phyloP scores from a whole-genome alignment of 2,329 filamentous ascomycete species.

The Pyrenophora teres region DNA sequence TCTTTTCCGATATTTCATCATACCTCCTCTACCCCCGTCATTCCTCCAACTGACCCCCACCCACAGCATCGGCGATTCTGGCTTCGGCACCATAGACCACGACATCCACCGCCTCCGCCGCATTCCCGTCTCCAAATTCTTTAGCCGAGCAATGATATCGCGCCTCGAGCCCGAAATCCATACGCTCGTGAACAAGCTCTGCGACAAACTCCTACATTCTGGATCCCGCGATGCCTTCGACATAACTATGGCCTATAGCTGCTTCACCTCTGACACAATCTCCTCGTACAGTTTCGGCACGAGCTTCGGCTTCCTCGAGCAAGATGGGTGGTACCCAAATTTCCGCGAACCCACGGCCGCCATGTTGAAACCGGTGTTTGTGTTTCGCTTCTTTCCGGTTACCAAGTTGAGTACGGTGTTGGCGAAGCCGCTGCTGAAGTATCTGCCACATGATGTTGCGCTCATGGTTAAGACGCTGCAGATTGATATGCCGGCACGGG shows the following conservation, averaged over 20 bases:
- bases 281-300: slow-evolving; percentile 31
- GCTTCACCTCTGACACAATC: slow-evolving; percentile 33
- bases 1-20: no score
- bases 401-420: slow-evolving; percentile 24
- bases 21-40: no score
- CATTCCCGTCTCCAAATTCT: slow-evolving; percentile 43
- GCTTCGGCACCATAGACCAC: slow-evolving; percentile 33
- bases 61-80: slow-evolving; percentile 25
- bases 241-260: slow-evolving; percentile 34
- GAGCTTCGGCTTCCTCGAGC: slow-evolving; percentile 31
- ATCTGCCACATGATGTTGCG: slow-evolving; percentile 26
- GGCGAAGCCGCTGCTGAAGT: slow-evolving; percentile 24
- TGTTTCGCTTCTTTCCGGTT: slow-evolving; percentile 34
- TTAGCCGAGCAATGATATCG: slow-evolving; percentile 37
- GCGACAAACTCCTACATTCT: slow-evolving; percentile 28
- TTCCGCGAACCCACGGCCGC: slow-evolving; percentile 29
- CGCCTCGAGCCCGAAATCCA: slow-evolving; percentile 32
- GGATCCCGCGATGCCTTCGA: slow-evolving; percentile 25
- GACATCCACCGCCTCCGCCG: slow-evolving; percentile 42
- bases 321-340: slow-evolving; percentile 33
- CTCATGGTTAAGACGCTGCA: slow-evolving; percentile 32
- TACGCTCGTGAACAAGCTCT: slow-evolving; percentile 27
- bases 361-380: slow-evolving; percentile 26
- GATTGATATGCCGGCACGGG: slow-evolving; percentile 31
- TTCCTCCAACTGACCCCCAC: no score